phyloP scores from a whole-genome alignment of 106 monocot genomes.

The Acanthochlamys bracteata region DNA sequence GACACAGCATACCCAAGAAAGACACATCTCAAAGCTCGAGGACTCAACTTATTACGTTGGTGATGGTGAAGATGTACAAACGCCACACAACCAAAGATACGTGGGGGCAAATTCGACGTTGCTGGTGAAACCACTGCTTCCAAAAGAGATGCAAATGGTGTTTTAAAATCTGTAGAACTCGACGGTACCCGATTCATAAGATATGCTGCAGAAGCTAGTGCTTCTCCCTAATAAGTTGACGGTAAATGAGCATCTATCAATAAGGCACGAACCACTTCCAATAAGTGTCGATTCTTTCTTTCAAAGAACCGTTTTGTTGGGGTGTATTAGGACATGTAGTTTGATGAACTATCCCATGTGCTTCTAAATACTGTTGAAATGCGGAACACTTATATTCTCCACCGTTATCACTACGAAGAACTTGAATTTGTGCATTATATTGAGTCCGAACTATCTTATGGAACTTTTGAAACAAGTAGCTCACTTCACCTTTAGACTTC shows the following conservation, averaged over 20 bases:
- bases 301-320: neutral
- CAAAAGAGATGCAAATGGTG: neutral
- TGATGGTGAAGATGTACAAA: slow-evolving; percentile 5
- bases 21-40: neutral
- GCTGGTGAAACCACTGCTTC: neutral
- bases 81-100: slow-evolving; percentile 4
- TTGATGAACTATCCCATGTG: neutral
- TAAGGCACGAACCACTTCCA: too few relatives aligned
- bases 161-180: too few relatives aligned
- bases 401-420: neutral
- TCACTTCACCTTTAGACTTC: too few relatives aligned
- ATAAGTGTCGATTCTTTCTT: neutral
- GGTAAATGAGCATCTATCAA: too few relatives aligned
- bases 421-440: neutral
- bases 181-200: too few relatives aligned
- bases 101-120: neutral
- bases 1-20: neutral
- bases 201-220: too few relatives aligned
- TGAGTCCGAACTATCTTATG: neutral
- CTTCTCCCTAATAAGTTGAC: too few relatives aligned
- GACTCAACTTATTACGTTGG: neutral
- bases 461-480: neutral
- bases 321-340: neutral
- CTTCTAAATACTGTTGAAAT: neutral
- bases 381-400: neutral